Evolutionary conservation across 176 grass and related monocot species (phyloP).

Genomic region (Zoysia japonica): DNA sequence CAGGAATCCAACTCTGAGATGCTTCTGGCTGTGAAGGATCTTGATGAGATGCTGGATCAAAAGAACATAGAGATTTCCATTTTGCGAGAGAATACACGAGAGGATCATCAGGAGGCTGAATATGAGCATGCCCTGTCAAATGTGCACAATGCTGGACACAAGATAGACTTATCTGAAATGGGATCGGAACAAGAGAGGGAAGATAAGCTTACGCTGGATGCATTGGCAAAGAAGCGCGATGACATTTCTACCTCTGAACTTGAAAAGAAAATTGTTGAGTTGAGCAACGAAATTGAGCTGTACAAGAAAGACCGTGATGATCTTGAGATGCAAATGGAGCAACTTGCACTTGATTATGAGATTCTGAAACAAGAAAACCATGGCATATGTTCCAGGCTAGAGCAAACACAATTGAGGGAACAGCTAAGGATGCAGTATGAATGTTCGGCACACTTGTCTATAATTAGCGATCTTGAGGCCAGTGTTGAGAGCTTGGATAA

Average conservation of each 20-base stretch:
- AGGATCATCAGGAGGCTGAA: conserved; percentile 51
- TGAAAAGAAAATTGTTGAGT: conserved; percentile 77
- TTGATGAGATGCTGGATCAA: conserved; percentile 88
- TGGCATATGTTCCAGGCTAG: conserved; percentile 79
- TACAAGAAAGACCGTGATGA: conserved; percentile 94
- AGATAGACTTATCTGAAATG: conserved; percentile 51
- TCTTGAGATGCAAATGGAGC: conserved; percentile 96
- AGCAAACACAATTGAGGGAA: conserved; percentile 84
- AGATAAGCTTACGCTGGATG: conserved; percentile 69
- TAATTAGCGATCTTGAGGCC: conserved; percentile 84
- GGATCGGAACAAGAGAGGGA: conserved; percentile 54
- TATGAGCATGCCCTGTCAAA: conserved; percentile 52
- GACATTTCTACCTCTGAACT: conserved; percentile 41
- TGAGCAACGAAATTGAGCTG: conserved; percentile 74
- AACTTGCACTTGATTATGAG: conserved; percentile 95
- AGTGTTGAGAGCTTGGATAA: conserved; percentile 77
- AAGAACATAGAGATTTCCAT: conserved; percentile 68
- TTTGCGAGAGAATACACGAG: conserved; percentile 42
- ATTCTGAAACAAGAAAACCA: conserved; percentile 98
- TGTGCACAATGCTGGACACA: conserved; percentile 51
- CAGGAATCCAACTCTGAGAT: conserved; percentile 97
- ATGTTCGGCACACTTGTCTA: conserved; percentile 85
- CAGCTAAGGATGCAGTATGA: conserved; percentile 91
- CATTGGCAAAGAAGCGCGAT: conserved; percentile 58
- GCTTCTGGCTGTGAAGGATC: conserved; percentile 86